Base-by-base conservation (phyloP, 257 asterid species). In the Striga asiatica region DNA sequence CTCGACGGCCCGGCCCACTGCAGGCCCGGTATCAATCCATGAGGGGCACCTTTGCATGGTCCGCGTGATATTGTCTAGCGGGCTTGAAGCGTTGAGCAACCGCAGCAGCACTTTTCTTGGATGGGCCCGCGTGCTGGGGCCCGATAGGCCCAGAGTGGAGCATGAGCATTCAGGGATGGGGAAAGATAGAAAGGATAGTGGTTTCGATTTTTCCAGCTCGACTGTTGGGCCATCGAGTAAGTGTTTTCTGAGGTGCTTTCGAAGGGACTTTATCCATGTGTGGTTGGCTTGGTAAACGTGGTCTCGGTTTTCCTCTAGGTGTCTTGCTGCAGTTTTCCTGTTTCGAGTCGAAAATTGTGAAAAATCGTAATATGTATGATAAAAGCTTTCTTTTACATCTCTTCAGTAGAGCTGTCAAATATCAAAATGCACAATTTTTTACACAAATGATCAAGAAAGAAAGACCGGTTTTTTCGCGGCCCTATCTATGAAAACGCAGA, bases 131-230 rank as follows among this genome's bases (percentile, higher is more conserved):
- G 34, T n/a, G n/a, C n/a, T n/a, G n/a, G n/a, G n/a, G n/a, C n/a
- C n/a, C n/a, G n/a, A n/a, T n/a, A n/a, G n/a, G n/a, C n/a, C n/a
- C n/a, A n/a, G n/a, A n/a, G n/a, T n/a, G n/a, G n/a, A 57, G 78
- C 98, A 92, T 19, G 92, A 69, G 68, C 98, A 92, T 69, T 92
- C 98, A 1, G 94, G 86, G 21, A 81, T 0, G 0, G 98, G 97
- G 64, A 92, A 92, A 2, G 98, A 80, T 2, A 92, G 81, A 60
- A 88, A 84, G 4, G 88, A 82, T 4, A 46, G 67, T 1, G 71
- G 69, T 58, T 81, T 92, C 29, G 93, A 78, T 19, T 45, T 63
- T 11, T 55, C 62, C 48, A 71, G 66, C 35, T 77, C 95, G 24
- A 76, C 65, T 5, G 54, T 47, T 42, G 88, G 73, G 8, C 88